A percentile compares a stretch with the other conserved stretches of the same genome.
Conservation (phyloP, 106 monocot genomes). For the Posidonia australis region DNA sequence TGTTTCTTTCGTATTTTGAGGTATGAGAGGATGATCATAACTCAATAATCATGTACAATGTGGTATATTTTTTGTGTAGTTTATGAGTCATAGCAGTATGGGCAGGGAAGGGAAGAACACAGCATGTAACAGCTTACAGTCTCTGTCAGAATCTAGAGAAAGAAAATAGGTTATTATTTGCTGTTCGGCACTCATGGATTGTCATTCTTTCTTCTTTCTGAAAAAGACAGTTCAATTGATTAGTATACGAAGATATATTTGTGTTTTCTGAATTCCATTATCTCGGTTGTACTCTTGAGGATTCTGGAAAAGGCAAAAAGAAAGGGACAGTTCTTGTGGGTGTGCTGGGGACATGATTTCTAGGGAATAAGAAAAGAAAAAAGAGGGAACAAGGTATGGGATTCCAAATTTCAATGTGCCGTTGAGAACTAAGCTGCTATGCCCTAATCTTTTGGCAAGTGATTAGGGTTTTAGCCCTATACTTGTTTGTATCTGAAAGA, state of each 20-base stretch:
- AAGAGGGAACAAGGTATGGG: background rate
- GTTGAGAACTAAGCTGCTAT: background rate
- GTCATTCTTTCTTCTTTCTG: too few relatives aligned
- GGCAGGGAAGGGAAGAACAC: background rate
- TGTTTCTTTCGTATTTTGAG: background rate
- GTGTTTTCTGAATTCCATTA: background rate
- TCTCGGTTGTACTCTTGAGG: background rate
- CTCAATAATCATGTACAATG: conserved; percentile 7
- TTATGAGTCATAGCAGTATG: background rate
- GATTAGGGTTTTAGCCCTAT: too few relatives aligned
- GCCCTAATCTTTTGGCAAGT: too few relatives aligned
- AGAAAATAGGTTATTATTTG: too few relatives aligned
- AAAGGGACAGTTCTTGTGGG: background rate
- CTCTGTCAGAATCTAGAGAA: too few relatives aligned
- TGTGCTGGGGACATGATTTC: background rate
- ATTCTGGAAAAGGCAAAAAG: background rate
- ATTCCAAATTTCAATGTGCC: background rate
- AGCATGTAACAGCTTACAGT: background rate
- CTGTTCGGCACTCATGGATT: too few relatives aligned
- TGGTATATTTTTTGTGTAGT: background rate
- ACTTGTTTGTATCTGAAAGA: too few relatives aligned
- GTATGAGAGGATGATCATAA: background rate
- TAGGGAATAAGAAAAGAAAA: conserved; percentile 4
- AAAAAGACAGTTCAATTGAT: background rate
- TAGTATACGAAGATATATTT: background rate